phyloP scores from a whole-genome alignment of 2,329 filamentous ascomycete genomes.

The Alternaria metachromatica region DNA sequence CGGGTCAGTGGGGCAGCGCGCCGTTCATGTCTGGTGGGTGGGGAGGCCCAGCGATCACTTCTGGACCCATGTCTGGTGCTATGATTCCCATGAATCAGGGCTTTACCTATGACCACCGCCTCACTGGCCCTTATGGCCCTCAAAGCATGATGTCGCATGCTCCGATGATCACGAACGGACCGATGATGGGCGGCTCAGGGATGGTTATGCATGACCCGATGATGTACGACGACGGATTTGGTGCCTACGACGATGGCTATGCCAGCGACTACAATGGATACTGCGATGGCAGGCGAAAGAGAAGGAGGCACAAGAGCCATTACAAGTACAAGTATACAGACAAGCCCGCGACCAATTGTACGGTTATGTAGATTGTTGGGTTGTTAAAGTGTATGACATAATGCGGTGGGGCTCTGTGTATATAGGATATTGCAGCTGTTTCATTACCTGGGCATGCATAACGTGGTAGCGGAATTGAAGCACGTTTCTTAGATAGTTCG shows the following conservation, averaged over 20 bases:
- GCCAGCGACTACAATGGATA: constrained; percentile 13
- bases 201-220: constrained; percentile 7
- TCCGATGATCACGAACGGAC: constrained; percentile 6
- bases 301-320: constrained; percentile 25
- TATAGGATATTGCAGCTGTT: neutral
- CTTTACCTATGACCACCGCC: constrained; percentile 26
- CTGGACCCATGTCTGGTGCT: constrained; percentile 18
- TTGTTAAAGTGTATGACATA: neutral
- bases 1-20: constrained; percentile 35
- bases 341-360: constrained; percentile 28
- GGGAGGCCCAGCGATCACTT: constrained; percentile 12
- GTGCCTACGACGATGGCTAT: constrained; percentile 10
- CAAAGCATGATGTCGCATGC: constrained; percentile 6
- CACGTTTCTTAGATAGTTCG: neutral
- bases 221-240: neutral
- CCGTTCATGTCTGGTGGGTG: constrained; percentile 20
- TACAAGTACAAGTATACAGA: constrained; percentile 29
- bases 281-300: constrained; percentile 11
- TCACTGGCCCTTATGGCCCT: constrained; percentile 25
- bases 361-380: constrained; percentile 22
- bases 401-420: neutral
- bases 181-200: neutral
- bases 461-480: neutral
- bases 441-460: neutral
- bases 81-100: constrained; percentile 15